Percentiles rank a stretch among this genome's conserved stretches.
Evolutionary conservation across 2,329 filamentous ascomycete species (phyloP).

Genomic region (Trichocomaceae sp.): DNA sequence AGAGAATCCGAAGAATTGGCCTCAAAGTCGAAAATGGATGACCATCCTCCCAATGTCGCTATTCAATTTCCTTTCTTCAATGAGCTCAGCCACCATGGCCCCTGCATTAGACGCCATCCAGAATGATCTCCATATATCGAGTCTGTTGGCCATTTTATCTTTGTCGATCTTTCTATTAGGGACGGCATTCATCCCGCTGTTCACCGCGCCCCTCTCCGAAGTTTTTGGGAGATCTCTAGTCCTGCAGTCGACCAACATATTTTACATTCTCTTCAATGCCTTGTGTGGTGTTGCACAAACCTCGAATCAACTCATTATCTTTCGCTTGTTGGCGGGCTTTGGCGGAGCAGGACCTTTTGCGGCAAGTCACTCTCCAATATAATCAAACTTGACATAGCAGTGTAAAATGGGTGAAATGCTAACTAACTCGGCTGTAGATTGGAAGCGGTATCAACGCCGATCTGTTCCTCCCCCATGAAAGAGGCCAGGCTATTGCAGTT

Average conservation of each 20-base stretch:
- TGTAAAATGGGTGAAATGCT: conserved; percentile 18
- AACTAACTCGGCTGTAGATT: background rate
- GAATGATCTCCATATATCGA: background rate
- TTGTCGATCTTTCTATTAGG: conserved; percentile 52
- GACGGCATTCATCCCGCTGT: conserved; percentile 53
- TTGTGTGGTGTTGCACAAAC: conserved; percentile 56
- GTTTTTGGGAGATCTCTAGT: conserved; percentile 50
- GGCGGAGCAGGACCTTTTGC: conserved; percentile 53
- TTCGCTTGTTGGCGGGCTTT: conserved; percentile 57
- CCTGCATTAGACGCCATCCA: background rate
- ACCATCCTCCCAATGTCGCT: conserved; percentile 20
- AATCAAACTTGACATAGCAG: conserved; percentile 30
- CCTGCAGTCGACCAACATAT: conserved; percentile 50
- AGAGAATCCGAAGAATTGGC: conserved; percentile 34
- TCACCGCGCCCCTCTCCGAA: conserved; percentile 58
- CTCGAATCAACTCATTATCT: conserved; percentile 51
- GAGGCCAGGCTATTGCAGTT: background rate
- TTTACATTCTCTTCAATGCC: conserved; percentile 58
- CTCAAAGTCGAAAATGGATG: conserved; percentile 27
- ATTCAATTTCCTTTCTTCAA: background rate
- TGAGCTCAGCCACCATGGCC: background rate
- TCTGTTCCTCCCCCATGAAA: background rate
- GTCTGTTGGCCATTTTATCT: background rate
- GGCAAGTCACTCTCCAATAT: conserved; percentile 28
- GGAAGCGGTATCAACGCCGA: background rate